Percentiles rank a stretch among this genome's conserved stretches.
Conservation (phyloP, 176 grass and related monocot genomes). For the Thinopyrum elongatum region DNA sequence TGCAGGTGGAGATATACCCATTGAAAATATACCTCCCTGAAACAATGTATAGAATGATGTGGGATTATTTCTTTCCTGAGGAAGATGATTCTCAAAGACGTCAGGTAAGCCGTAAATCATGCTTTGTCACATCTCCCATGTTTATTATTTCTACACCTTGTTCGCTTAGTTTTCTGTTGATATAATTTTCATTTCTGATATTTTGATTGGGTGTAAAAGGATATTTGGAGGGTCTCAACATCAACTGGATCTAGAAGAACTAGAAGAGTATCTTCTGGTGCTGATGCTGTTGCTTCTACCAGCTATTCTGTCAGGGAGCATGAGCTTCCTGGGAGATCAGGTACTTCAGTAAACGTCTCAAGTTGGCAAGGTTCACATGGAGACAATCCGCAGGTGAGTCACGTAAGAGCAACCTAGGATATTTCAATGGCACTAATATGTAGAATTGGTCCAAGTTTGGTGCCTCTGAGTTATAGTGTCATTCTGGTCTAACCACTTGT, state of each 20-base stretch:
- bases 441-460: not conserved
- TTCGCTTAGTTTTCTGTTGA: constrained; percentile 15
- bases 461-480: constrained; percentile 14
- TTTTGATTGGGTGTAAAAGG: constrained; percentile 52
- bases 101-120: constrained; percentile 54
- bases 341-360: constrained; percentile 47
- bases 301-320: constrained; percentile 73
- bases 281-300: constrained; percentile 69
- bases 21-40: constrained; percentile 96
- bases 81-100: constrained; percentile 98
- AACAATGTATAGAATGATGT: constrained; percentile 99
- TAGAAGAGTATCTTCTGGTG: constrained; percentile 69
- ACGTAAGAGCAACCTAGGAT: constrained; percentile 3
- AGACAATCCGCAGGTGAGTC: constrained; percentile 68
- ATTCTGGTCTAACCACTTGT: not conserved
- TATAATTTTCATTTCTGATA: constrained; percentile 23
- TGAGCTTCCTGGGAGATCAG: constrained; percentile 62
- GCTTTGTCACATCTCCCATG: not conserved
- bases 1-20: constrained; percentile 93
- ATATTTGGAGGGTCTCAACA: constrained; percentile 99
- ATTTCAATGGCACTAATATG: not conserved
- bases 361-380: constrained; percentile 45
- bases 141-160: not conserved
- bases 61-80: constrained; percentile 99
- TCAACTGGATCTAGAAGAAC: constrained; percentile 74